Evolutionary conservation across 495 filamentous ascomycete species (phyloP).

Genomic region (Aspergillus sclerotioniger): DNA sequence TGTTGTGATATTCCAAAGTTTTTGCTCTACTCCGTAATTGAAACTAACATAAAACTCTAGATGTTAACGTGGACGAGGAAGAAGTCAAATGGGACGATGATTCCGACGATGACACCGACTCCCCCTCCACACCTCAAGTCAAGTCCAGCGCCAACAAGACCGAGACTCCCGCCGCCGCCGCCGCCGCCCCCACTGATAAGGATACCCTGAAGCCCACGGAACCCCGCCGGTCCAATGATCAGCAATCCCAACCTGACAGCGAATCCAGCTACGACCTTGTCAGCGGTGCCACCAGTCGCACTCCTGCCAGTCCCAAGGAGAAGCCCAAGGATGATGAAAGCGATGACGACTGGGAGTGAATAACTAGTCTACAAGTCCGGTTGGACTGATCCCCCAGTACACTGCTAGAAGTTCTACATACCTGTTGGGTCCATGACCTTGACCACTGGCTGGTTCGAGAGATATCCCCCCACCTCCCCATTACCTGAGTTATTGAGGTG

Average conservation of each 20-base stretch:
- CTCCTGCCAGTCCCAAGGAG: slow-evolving; percentile 74
- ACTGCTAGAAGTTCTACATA: not conserved
- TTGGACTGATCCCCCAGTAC: not conserved
- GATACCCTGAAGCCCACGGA: slow-evolving; percentile 56
- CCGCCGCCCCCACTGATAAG: slow-evolving; percentile 32
- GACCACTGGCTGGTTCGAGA: slow-evolving; percentile 23
- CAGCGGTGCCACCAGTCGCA: slow-evolving; percentile 77
- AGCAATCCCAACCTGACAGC: slow-evolving; percentile 79
- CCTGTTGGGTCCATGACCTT: not conserved
- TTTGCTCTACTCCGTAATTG: not conserved
- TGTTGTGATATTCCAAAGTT: slow-evolving; percentile 13
- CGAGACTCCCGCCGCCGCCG: slow-evolving; percentile 16
- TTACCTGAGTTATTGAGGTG: not conserved
- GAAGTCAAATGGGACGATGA: slow-evolving; percentile 86
- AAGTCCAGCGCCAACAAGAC: slow-evolving; percentile 22
- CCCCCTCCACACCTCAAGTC: slow-evolving; percentile 51
- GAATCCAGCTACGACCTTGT: slow-evolving; percentile 94
- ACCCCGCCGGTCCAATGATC: slow-evolving; percentile 78
- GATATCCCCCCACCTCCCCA: not conserved
- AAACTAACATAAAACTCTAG: slow-evolving; percentile 26
- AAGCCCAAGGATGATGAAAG: slow-evolving; percentile 57
- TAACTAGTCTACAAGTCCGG: not conserved
- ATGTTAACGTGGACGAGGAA: slow-evolving; percentile 64
- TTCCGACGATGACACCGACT: slow-evolving; percentile 59
- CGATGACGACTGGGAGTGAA: slow-evolving; percentile 83